Base-by-base conservation (phyloP, 805 yeast genomes). In the Blastobotrys peoriensis region DNA sequence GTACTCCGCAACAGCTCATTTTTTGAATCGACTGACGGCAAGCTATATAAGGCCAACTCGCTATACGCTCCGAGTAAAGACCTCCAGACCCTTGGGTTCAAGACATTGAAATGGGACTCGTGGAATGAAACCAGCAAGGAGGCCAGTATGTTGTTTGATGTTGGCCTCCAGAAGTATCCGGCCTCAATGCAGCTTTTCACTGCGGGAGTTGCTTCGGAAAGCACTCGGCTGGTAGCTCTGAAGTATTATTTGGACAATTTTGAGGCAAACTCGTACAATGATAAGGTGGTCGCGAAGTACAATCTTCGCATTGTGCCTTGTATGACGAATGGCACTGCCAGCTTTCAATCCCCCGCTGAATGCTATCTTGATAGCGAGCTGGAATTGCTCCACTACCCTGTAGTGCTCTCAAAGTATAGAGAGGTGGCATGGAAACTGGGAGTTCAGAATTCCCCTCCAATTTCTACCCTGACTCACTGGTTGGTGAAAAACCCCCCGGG, bases 131-230 rank as follows among this genome's bases (percentile, higher is more conserved):
- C 38, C 5, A 53, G 63, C 5, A n/a, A 46, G 3, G 63, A 60
- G 27, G 66, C 66, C 3, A 19, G 28, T 18, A 45, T 67, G 20
- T 45, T 67, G 42, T 51, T 43, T 25, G 44, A 46, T 13, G 45
- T 67, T 10, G 70, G 71, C 0, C 33, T 67, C 42, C 46, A 45
- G 19, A 39, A 37, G 9, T 48, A 38, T 23, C 69, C 71, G 0
- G 4, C 54, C 5, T 51, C 53, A 4, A 36, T 43, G 1, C 51
- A 43, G 16, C 46, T 67, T 37, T 51, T 63, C 36, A 19, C 37
- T 4, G 33, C 33, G 2, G 58, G 54, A 1, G 41, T 45, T 9
- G n/a, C 42, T 40, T 4, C 44, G 16, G 39, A 44, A 15, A 42
- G 27, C 18, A 35, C 33, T 6, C 40, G 61, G 10, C 42, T 48